Evolutionary conservation across 352 stramenopile species (phyloP), one percentile per base, ranked within the genome.

Genomic region (Phytophthora hibernalis): DNA sequence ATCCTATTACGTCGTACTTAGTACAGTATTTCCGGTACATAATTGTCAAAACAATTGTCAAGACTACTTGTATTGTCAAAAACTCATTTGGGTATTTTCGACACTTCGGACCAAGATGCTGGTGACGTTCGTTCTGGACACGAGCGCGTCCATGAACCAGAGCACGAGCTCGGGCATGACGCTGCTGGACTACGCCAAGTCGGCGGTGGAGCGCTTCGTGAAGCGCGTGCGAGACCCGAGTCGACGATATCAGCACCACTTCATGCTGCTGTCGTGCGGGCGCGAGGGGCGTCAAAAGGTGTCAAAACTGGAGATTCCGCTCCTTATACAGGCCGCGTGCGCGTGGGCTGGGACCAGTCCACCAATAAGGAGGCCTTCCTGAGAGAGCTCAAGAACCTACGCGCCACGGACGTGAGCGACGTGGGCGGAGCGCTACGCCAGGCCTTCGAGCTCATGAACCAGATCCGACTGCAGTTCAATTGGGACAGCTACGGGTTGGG

Each of bases 111-210:
- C 9, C 26, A 64, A 30, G 30, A 96, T 96, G 89, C 74, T 96
- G 18, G 87, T 96, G 74, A 94, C 86, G 70, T 96, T 96, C 72
- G 87, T 96, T 70, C 82, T 96, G 66, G 89, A 96, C 77, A 96
- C 89, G 73, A 92, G 81, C 60, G 89, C 87, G 80, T 96, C 89
- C 47, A 96, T 96, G 89, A 95, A 93, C 70, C 89, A 96, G 83
- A 90, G 80, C 65, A 95, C 87, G 44, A 92, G 76, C 76, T 91
- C 79, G 54, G 89, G 89, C 54, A 96, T 96, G 89, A 95, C 89
- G 62, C 76, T 96, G 61, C 74, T 96, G 50, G 89, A 96, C 74
- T 95, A 89, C 57, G 89, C 89, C 74, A 96, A 96, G 78, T 95
- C 85, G 33, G 87, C 89, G 10, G 86, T 95, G 31, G 89, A 96